Percentiles rank a stretch among this genome's conserved stretches.
These are phyloP conservation scores for Trypanosoma melophagium DNA, from an alignment of 208 protist genomes.

Conservation along the genomic window DNA sequence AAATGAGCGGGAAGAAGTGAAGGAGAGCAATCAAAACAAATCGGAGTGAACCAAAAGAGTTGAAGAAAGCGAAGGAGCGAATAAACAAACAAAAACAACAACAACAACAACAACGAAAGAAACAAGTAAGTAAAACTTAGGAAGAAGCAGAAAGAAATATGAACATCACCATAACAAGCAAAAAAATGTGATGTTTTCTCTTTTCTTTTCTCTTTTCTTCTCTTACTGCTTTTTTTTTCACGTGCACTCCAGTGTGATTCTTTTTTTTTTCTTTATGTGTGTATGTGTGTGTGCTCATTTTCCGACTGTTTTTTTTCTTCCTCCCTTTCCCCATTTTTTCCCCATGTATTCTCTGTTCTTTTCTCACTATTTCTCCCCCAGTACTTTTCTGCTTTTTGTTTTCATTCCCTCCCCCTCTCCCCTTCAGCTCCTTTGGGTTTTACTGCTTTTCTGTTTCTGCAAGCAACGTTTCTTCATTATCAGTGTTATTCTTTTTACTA, in stretches of 20 bases:
- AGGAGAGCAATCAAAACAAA: background rate
- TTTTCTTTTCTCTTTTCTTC: conserved; percentile 20
- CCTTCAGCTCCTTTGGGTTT: too few relatives aligned
- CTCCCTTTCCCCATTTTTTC: conserved; percentile 10
- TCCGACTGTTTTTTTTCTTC: conserved; percentile 2
- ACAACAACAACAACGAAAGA: background rate
- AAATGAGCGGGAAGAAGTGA: background rate
- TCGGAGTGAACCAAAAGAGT: too few relatives aligned
- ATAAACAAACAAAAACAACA: background rate
- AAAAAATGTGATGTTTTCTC: conserved; percentile 1
- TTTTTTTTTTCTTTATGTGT: too few relatives aligned
- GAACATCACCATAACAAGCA: too few relatives aligned
- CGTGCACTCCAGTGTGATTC: too few relatives aligned
- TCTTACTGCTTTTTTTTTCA: conserved; percentile 13
- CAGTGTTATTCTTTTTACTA: too few relatives aligned
- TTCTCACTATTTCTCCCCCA: background rate
- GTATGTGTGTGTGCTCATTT: too few relatives aligned
- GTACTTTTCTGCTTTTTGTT: background rate
- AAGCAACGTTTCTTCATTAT: too few relatives aligned
- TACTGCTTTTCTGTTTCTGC: too few relatives aligned
- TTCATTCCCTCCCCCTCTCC: background rate
- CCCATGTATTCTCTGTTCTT: background rate
- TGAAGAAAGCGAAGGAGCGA: too few relatives aligned
- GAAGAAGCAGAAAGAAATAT: background rate
- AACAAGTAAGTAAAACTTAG: background rate